Percentiles rank a stretch among this genome's conserved stretches.
Conservation (phyloP, 2,329 filamentous ascomycete genomes). For the Colletotrichum destructivum region DNA sequence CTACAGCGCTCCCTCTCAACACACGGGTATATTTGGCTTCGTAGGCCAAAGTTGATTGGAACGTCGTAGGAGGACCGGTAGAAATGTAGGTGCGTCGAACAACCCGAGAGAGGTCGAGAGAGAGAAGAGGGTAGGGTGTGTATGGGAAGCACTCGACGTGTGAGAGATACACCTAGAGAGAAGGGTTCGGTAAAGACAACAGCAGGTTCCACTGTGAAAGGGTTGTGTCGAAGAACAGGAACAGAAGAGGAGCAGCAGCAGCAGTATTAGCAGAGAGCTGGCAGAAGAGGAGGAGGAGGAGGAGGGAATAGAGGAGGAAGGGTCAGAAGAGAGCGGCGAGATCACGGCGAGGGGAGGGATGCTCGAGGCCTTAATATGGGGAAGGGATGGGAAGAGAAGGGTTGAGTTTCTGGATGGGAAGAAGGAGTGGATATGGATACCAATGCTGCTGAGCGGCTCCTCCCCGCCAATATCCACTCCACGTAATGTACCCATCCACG, state of each 20-base stretch:
- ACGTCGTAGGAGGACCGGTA: background rate
- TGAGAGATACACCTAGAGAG: too few relatives aligned
- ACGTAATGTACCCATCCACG: constrained; percentile 3
- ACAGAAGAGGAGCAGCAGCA: background rate
- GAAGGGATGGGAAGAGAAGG: constrained; percentile 22
- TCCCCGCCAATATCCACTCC: constrained; percentile 14
- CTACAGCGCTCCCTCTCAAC: constrained; percentile 1
- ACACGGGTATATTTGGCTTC: constrained; percentile 9
- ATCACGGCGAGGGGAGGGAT: constrained; percentile 41
- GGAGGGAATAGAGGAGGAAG: constrained; percentile 10
- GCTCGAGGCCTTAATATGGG: constrained; percentile 42
- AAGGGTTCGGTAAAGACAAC: background rate
- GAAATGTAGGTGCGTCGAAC: background rate
- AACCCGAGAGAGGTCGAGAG: background rate
- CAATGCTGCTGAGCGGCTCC: constrained; percentile 29
- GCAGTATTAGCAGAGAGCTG: background rate
- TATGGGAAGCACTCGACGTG: background rate
- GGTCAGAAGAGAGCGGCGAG: constrained; percentile 7
- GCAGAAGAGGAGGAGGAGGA: constrained; percentile 10
- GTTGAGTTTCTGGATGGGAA: constrained; percentile 31
- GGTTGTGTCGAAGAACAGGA: constrained; percentile 1
- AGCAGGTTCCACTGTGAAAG: background rate
- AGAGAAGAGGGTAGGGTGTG: background rate
- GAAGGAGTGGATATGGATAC: constrained; percentile 26
- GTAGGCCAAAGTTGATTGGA: background rate